Base-by-base conservation (phyloP, 441 rosid genomes). In the Codiaeum variegatum region DNA sequence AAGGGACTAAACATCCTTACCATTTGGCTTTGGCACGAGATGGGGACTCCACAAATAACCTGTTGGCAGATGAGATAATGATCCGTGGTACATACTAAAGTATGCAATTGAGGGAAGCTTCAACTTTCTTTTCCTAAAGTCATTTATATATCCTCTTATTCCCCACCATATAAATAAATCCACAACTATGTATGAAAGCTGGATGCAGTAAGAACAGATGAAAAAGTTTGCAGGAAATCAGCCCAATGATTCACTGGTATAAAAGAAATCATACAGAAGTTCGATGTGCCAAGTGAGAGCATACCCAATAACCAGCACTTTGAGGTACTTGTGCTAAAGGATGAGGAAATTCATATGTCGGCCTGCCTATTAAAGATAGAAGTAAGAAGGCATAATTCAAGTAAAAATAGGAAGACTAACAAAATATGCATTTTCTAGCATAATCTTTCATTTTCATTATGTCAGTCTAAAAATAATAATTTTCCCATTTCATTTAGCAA, bases 11-110 rank as follows among this genome's bases (percentile, higher is more conserved):
- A 58, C 40, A 59, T 62, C 46, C 76, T 80, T 82, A 95, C 99
- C 99, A 76, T 69, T 86, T 72, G 99, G 99, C 83, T 95, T 95
- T 77, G 99, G 94, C 82, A 95, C 98, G 69, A 95, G 88, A 77
- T 89, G 91, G 62, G 98, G 91, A 83, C 99, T 95, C 98, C 99
- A 95, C 94, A 95, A 84, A 82, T 95, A 93, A 83, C 91, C 98
- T 12, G 97, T 95, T 74, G 99, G 99, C 75, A 95, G 79, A 80
- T 95, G 98, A 55, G 97, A 89, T 79, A 95, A 87, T 32, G 99
- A 95, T 76, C 98, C 99, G 74, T 87, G 78, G 86, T 95, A 93
- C 73, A 90, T 91, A 79, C 98, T 93, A 80, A 93, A 93, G 87
- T 93, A 95, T 60, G 99, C 97, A 44, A 95, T 89, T 42, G 97